Evolutionary conservation across 2,329 filamentous ascomycete genomes (phyloP).

Genomic region (Colletotrichum sp.): DNA sequence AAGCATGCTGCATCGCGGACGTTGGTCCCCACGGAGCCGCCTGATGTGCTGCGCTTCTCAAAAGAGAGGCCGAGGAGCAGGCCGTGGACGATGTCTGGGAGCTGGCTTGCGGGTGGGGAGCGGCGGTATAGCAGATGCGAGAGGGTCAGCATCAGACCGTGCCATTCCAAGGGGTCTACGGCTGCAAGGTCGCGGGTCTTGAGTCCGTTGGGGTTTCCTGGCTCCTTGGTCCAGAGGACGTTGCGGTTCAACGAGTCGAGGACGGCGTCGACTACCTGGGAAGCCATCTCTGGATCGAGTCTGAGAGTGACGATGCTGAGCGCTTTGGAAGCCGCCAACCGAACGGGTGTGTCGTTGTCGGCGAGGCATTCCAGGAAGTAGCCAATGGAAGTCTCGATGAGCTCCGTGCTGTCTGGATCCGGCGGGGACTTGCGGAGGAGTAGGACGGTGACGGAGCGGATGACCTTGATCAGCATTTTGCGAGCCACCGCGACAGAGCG

Average conservation of each 20-base stretch:
- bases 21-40: constrained; percentile 85
- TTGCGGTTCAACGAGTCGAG: constrained; percentile 71
- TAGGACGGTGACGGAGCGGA: constrained; percentile 75
- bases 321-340: constrained; percentile 90
- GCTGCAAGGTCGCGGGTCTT: constrained; percentile 67
- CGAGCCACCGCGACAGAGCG: constrained; percentile 78
- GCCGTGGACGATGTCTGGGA: constrained; percentile 77
- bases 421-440: constrained; percentile 58
- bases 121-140: constrained; percentile 86
- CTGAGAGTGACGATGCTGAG: constrained; percentile 86
- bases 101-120: constrained; percentile 73
- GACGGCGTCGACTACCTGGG: constrained; percentile 86
- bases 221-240: constrained; percentile 56
- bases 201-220: constrained; percentile 1
- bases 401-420: constrained; percentile 47
- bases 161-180: constrained; percentile 87
- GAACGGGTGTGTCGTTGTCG: constrained; percentile 90
- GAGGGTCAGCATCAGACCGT: constrained; percentile 87
- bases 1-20: constrained; percentile 96
- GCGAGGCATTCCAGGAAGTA: constrained; percentile 78
- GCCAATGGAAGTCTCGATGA: constrained; percentile 83
- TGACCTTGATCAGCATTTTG: constrained; percentile 85
- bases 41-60: constrained; percentile 85
- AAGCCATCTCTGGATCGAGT: constrained; percentile 79
- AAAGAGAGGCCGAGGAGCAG: constrained; percentile 84